Conservation (phyloP, 176 grass and related monocot genomes). For the Poa pratensis region DNA sequence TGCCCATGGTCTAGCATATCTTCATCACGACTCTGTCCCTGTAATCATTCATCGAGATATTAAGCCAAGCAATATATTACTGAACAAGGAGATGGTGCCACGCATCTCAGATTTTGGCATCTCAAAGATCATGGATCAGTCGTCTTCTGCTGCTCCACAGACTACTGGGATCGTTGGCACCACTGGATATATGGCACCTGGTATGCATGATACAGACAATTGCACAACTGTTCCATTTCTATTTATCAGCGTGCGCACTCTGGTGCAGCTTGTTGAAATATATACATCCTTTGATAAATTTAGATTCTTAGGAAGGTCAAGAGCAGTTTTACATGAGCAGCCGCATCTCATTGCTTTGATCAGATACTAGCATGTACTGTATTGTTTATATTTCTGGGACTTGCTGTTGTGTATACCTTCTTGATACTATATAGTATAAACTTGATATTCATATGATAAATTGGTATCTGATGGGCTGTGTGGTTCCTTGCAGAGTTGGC, state of each 20-base stretch:
- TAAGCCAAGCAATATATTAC: conserved; percentile 86
- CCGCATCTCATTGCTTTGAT: too few relatives aligned
- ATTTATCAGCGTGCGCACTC: not conserved
- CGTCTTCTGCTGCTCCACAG: conserved; percentile 47
- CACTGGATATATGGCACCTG: conserved; percentile 83
- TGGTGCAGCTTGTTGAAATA: not conserved
- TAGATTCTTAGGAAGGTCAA: not conserved
- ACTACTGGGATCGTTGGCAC: conserved; percentile 75
- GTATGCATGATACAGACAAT: conserved; percentile 40
- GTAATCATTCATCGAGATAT: conserved; percentile 79
- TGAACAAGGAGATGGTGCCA: conserved; percentile 72
- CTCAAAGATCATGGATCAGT: conserved; percentile 28
- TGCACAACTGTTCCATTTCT: not conserved
- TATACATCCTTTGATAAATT: not conserved
- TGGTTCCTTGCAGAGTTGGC: conserved; percentile 61
- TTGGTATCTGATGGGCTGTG: not conserved
- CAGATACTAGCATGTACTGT: not conserved
- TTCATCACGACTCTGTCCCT: conserved; percentile 66
- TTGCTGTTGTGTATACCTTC: not conserved
- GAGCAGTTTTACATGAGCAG: too few relatives aligned
- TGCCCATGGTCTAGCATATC: conserved; percentile 74
- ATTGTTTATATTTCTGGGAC: not conserved
- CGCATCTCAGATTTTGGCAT: conserved; percentile 87
- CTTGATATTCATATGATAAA: not conserved
- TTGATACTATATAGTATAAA: not conserved